Evolutionary conservation across 2,329 filamentous ascomycete species (phyloP).

Genomic region (Stenocarpella maydis): DNA sequence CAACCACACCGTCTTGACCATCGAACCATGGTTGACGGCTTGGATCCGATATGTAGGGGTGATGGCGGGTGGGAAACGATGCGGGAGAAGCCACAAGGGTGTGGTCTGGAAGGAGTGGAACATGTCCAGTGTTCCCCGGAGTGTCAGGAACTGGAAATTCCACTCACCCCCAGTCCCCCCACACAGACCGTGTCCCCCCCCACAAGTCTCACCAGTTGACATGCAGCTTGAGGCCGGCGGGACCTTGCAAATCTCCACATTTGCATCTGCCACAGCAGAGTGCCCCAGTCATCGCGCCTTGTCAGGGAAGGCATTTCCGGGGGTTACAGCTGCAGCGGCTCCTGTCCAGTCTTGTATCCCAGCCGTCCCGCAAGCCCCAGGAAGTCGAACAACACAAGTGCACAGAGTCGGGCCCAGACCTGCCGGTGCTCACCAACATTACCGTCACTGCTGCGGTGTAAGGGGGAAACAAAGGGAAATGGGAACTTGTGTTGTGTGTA

Average conservation of each 20-base stretch:
- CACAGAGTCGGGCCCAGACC: slow-evolving; percentile 11
- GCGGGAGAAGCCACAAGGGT: slow-evolving; percentile 9
- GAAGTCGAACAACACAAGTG: background rate
- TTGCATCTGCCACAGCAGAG: background rate
- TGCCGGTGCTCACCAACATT: slow-evolving; percentile 13
- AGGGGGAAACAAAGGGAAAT: background rate
- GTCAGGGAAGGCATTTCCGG: slow-evolving; percentile 24
- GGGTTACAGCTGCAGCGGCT: slow-evolving; percentile 30
- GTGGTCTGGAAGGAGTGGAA: slow-evolving; percentile 24
- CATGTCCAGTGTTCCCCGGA: background rate
- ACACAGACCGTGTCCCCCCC: background rate
- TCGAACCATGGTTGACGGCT: background rate
- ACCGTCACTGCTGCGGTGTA: background rate
- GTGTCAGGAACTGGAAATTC: background rate
- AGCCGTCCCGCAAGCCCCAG: slow-evolving; percentile 3
- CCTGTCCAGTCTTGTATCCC: slow-evolving; percentile 10
- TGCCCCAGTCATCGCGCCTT: background rate
- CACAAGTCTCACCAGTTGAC: slow-evolving; percentile 26
- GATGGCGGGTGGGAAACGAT: background rate
- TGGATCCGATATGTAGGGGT: slow-evolving; percentile 10
- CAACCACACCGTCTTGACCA: background rate
- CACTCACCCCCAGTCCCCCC: background rate
- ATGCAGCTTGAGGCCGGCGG: slow-evolving; percentile 21
- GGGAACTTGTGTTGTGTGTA: too few relatives aligned
- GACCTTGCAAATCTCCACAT: slow-evolving; percentile 26